Percentiles rank a stretch among this genome's conserved stretches.
These are phyloP conservation scores for Dioscorea zingiberensis DNA, from an alignment of 106 monocot species.

Conservation along the genomic window DNA sequence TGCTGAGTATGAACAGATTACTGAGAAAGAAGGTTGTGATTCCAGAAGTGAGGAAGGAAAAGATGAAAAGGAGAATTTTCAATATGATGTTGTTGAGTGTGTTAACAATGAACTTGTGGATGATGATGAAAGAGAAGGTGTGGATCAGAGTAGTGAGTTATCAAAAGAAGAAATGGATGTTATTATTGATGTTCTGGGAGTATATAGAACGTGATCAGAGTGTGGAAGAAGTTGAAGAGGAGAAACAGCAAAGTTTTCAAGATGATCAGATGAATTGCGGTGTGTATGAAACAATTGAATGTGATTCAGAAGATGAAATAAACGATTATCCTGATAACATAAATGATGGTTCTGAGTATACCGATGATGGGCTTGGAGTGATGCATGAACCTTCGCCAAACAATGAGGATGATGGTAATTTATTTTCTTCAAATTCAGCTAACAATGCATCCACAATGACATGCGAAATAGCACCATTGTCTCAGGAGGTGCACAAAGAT, in stretches of 20 bases:
- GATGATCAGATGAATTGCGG: not conserved
- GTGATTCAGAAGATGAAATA: slow-evolving; percentile 8
- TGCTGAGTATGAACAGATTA: slow-evolving; percentile 4
- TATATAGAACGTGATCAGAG: slow-evolving; percentile 24
- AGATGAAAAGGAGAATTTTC: slow-evolving; percentile 8
- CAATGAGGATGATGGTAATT: not conserved
- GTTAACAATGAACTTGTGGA: too few relatives aligned
- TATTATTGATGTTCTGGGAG: slow-evolving; percentile 21
- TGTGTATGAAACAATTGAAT: not conserved
- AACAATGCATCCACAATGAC: not conserved
- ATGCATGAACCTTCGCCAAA: too few relatives aligned
- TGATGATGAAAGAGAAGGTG: too few relatives aligned
- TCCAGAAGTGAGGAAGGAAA: not conserved
- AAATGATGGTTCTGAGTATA: slow-evolving; percentile 10
- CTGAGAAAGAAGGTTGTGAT: not conserved
- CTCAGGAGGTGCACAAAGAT: too few relatives aligned
- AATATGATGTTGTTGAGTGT: slow-evolving; percentile 2
- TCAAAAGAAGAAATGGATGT: slow-evolving; percentile 42
- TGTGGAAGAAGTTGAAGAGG: not conserved
- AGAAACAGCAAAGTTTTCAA: not conserved
- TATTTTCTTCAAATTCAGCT: not conserved
- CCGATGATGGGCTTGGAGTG: not conserved
- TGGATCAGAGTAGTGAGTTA: too few relatives aligned
- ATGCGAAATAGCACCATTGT: too few relatives aligned
- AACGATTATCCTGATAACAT: not conserved